Conservation (phyloP, 1,284 basidiomycete species). For the Boletus mariae region DNA sequence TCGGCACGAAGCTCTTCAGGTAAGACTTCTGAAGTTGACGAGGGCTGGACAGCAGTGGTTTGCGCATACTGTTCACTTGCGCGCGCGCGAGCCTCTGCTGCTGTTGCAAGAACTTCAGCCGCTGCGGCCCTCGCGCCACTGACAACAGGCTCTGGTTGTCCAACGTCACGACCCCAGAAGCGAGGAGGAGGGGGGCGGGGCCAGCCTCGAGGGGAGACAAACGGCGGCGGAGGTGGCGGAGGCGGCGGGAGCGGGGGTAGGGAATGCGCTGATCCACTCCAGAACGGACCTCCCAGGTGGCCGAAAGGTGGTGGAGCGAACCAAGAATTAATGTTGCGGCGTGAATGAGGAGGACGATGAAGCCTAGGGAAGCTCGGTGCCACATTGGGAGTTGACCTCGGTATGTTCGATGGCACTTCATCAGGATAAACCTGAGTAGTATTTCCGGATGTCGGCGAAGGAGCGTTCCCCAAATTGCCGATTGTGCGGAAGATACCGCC, state of each 20-base stretch:
- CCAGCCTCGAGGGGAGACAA: conserved; percentile 13
- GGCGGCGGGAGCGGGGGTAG: conserved; percentile 17
- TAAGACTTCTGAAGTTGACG: conserved; percentile 14
- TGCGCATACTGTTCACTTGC: conserved; percentile 4
- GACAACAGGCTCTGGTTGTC: not conserved
- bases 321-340: conserved; percentile 26
- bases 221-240: conserved; percentile 18
- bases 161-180: conserved; percentile 20
- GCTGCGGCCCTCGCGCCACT: conserved; percentile 6
- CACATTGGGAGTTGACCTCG: not conserved
- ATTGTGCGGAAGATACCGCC: conserved; percentile 54
- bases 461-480: conserved; percentile 33
- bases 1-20: conserved; percentile 51
- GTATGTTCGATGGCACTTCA: conserved; percentile 1
- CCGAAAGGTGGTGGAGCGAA: conserved; percentile 14
- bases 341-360: conserved; percentile 15
- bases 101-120: conserved; percentile 15
- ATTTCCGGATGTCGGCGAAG: conserved; percentile 3
- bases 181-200: conserved; percentile 28
- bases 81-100: conserved; percentile 13
- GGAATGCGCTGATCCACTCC: conserved; percentile 9
- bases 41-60: not conserved
- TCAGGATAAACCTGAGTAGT: not conserved
- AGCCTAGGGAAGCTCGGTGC: conserved; percentile 5
- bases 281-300: conserved; percentile 9